Percentiles rank a stretch among this genome's conserved stretches.
Evolutionary conservation across 805 yeast genomes (phyloP).

Genomic region (Metschnikowia orientalis): DNA sequence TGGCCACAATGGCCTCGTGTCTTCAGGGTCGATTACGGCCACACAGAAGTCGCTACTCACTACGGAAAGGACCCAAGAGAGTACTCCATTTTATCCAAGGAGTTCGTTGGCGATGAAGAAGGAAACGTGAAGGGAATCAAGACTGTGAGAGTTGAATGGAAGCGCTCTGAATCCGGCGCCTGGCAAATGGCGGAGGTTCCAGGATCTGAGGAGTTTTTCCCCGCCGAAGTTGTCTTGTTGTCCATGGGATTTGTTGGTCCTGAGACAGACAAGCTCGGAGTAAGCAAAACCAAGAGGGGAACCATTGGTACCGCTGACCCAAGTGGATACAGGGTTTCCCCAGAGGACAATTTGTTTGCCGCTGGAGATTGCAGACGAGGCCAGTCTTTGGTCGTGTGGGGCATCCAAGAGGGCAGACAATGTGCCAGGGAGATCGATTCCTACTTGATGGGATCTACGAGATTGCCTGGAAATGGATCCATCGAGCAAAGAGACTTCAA

Average conservation of each 20-base stretch:
- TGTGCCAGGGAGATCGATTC: constrained; percentile 93
- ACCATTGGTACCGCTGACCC: constrained; percentile 65
- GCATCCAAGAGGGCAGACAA: constrained; percentile 98
- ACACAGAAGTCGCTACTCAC: constrained; percentile 88
- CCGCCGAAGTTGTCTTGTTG: constrained; percentile 88
- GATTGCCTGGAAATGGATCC: constrained; percentile 92
- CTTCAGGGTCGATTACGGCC: constrained; percentile 97
- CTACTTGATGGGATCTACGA: constrained; percentile 69
- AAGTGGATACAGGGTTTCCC: constrained; percentile 60
- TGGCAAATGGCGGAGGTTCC: constrained; percentile 99
- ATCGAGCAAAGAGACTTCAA: constrained; percentile 80
- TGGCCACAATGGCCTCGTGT: constrained; percentile 99
- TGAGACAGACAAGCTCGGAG: constrained; percentile 70
- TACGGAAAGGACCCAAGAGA: constrained; percentile 98
- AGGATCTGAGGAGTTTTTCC: constrained; percentile 88
- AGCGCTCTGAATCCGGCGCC: constrained; percentile 88
- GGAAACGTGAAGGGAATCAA: constrained; percentile 94
- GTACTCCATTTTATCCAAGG: constrained; percentile 91
- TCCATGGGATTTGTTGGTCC: constrained; percentile 99
- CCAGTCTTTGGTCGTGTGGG: constrained; percentile 97
- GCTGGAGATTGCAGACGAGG: constrained; percentile 99
- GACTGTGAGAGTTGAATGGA: constrained; percentile 98
- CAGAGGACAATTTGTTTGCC: constrained; percentile 70
- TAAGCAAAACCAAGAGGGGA: constrained; percentile 75
- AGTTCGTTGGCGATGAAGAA: constrained; percentile 89